Evolutionary conservation across 371 early-diverging fungal genomes (phyloP), one percentile per base, ranked within the genome.

Genomic region (Apophysomyces elegans): DNA sequence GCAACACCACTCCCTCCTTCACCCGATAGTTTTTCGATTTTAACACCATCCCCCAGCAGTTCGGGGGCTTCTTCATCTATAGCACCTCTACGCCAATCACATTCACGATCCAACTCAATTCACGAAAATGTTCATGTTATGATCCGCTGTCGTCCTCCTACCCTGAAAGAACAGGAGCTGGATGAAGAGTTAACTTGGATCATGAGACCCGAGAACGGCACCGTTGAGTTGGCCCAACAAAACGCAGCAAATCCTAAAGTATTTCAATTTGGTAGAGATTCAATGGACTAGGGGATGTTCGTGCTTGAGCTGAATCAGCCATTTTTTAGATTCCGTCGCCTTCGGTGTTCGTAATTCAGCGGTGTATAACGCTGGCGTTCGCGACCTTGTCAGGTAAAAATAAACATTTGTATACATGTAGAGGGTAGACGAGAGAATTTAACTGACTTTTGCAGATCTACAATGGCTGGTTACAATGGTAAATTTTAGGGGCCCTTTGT

Each of bases 121-220:
- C 54, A 26, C 21, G 81, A 81, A 64, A 78, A 76, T 56, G 73
- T 81, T 4, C 74, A 81, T 32, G 81, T 81, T 32, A 70, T 72
- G 66, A 77, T 81, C 0, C 74, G 81, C 6, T 78, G 81, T 64
- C 64, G 81, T 43, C 81, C 81, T 35, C 60, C 65, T 54, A 65
- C 72, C 6, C 58, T 69, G 45, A 68, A 69, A 18, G 76, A 76
- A 58, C n/a, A 50, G 21, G 54, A 50, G 21, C 16, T 21, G 21
- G 21, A 50, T 21, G 73, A 68, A 45, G 59, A 63, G 44, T 46
- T 64, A 32, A 73, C 74, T 44, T 76, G 77, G 77, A 37, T 62
- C 2, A 62, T 73, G 32, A 12, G 58, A 35, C 61, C 67, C 39
- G 67, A 69, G 45, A 43, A 66, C 38, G 69, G 73, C 2, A 54